Evolutionary conservation across 163 green algal species (phyloP), one percentile per base, ranked within the genome.

Genomic region (Coccomyxa subellipsoidea): DNA sequence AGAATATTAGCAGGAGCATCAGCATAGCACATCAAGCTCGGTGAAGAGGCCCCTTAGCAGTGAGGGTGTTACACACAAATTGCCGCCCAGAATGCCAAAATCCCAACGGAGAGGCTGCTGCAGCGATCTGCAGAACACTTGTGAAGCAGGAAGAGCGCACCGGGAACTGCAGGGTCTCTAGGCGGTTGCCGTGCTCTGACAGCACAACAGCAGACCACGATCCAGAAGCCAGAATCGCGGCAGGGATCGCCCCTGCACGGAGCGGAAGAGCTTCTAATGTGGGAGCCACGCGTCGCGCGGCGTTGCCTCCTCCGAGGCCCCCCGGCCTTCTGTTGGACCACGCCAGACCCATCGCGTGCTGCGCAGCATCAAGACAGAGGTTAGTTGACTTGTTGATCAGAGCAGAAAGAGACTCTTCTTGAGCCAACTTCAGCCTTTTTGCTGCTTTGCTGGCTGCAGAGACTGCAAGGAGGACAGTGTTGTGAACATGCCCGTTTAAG

Each of bases 81-180:
- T n/a, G n/a, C n/a, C n/a, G n/a, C n/a, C n/a, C n/a, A n/a, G n/a
- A n/a, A n/a, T 66, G 47, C 12, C 47, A 66, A 12, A 29, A 12
- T 29, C 47, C 47, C 47, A 66, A 66, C 47, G 47, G 47, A 66
- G 47, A 66, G 47, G 47, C 12, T 66, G 47, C 47, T 29, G 47
- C 12, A 18, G 47, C 47, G 12, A n/a, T n/a, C n/a, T n/a, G n/a
- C 39, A 54, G 8, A 54, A 59, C 47, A 7, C 21, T 59, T 12
- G 15, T 2, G 4, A 59, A 59, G 23, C 47, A 59, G 4, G 25
- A 80, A 37, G 34, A 23, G 27, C 82, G 8, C 76, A 88, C 86
- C 0, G 93, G 90, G 38, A 98, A 78, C 35, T 85, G 81, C 53
- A 98, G 85, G 18, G 77, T 79, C n/a, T 88, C 85, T 21, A 96